phyloP scores from a whole-genome alignment of 768 basidiomycete species.

The Strobilomyces echinocephalus region DNA sequence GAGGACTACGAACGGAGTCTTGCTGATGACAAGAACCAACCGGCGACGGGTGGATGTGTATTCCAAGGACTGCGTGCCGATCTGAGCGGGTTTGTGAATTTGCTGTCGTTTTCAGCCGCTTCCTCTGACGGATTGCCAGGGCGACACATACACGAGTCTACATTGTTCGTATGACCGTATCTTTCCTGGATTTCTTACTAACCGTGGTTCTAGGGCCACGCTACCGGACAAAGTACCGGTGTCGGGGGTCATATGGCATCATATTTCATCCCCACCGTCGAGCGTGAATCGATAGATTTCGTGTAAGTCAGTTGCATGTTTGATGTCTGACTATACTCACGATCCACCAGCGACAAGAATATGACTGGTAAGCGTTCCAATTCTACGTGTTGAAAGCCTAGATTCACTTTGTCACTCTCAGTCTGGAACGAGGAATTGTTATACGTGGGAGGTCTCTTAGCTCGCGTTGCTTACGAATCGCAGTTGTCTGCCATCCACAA shows the following conservation, averaged over 20 bases:
- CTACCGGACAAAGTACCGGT: slow-evolving; percentile 1
- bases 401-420: slow-evolving; percentile 21
- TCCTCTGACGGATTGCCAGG: neutral
- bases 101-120: neutral
- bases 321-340: neutral
- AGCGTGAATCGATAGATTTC: slow-evolving; percentile 1
- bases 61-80: neutral
- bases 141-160: neutral
- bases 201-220: slow-evolving; percentile 20
- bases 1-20: neutral
- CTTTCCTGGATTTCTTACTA: neutral
- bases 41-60: neutral
- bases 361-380: slow-evolving; percentile 43
- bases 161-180: neutral
- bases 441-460: slow-evolving; percentile 74
- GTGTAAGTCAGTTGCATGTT: neutral
- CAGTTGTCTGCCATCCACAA: slow-evolving; percentile 56
- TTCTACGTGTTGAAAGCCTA: too few species aligned
- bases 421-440: slow-evolving; percentile 91
- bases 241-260: neutral
- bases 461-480: slow-evolving; percentile 77
- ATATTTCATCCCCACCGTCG: neutral
- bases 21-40: slow-evolving; percentile 53
- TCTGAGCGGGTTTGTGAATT: neutral
- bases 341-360: slow-evolving; percentile 45